Evolutionary conservation across 805 yeast genomes (phyloP).

Genomic region (Yueomyces sinensis): DNA sequence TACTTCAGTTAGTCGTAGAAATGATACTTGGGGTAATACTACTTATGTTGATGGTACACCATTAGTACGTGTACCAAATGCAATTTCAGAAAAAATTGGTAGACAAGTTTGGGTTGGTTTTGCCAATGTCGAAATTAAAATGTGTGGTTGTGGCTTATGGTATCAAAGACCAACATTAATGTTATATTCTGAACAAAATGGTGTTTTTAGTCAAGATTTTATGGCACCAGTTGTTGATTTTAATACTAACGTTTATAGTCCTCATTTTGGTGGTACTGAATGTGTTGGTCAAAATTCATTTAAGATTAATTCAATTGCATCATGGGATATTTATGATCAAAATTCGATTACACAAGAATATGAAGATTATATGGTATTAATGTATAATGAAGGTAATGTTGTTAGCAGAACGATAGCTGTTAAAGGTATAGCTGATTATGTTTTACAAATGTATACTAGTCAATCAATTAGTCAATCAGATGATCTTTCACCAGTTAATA

Average conservation of each 20-base stretch:
- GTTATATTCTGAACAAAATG: slow-evolving; percentile 6
- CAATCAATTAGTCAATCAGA: no score
- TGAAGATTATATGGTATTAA: slow-evolving; percentile 28
- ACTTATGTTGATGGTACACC: slow-evolving; percentile 10
- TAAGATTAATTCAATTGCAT: slow-evolving; percentile 8
- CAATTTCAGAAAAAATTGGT: slow-evolving; percentile 7
- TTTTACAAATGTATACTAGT: no score
- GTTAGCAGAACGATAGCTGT: slow-evolving; percentile 25
- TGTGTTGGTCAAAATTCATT: slow-evolving; percentile 7
- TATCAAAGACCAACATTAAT: slow-evolving; percentile 11
- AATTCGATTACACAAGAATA: slow-evolving; percentile 6
- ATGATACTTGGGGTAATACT: slow-evolving; percentile 6
- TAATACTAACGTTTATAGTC: slow-evolving; percentile 6
- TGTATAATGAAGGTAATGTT: slow-evolving; percentile 28
- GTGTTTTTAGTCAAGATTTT: slow-evolving; percentile 9
- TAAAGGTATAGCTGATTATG: no score
- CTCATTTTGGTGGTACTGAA: slow-evolving; percentile 7
- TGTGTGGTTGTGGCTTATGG: slow-evolving; percentile 10
- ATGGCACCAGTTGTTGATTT: slow-evolving; percentile 8
- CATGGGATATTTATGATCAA: slow-evolving; percentile 10
- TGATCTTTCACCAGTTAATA: no score
- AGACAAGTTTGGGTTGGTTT: slow-evolving; percentile 13
- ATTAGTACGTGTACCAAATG: slow-evolving; percentile 8
- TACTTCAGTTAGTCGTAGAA: slow-evolving; percentile 5
- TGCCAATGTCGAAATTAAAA: slow-evolving; percentile 7